A percentile compares a stretch with the other conserved stretches of the same genome.
Evolutionary conservation across 1,284 basidiomycete genomes (phyloP).

Genomic region (Trichosporon inkin): DNA sequence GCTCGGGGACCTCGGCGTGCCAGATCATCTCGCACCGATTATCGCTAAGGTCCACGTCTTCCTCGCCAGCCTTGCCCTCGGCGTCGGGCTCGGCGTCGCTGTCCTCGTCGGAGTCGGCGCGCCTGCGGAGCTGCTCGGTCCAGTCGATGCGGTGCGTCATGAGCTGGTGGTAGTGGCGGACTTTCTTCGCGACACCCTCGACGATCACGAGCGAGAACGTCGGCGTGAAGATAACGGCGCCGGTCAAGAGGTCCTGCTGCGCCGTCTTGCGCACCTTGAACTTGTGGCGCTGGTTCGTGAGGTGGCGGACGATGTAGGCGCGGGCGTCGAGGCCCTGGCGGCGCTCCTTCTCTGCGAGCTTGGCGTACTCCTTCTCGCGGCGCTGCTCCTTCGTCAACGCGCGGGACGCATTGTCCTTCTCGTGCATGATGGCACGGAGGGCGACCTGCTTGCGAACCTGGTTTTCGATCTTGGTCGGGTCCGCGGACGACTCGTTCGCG

Average conservation of each 20-base stretch:
- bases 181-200: slow-evolving; percentile 81
- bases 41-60: slow-evolving; percentile 60
- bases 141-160: slow-evolving; percentile 88
- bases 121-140: slow-evolving; percentile 82
- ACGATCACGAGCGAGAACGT: slow-evolving; percentile 86
- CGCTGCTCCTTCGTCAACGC: slow-evolving; percentile 88
- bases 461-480: slow-evolving; percentile 93
- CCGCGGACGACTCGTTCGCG: slow-evolving; percentile 91
- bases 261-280: slow-evolving; percentile 97
- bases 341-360: slow-evolving; percentile 79
- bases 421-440: slow-evolving; percentile 79
- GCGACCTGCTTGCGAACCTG: slow-evolving; percentile 89
- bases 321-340: slow-evolving; percentile 73
- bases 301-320: slow-evolving; percentile 84
- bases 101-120: slow-evolving; percentile 62
- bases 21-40: slow-evolving; percentile 90
- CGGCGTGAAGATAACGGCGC: slow-evolving; percentile 83
- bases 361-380: slow-evolving; percentile 75
- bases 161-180: slow-evolving; percentile 82
- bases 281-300: slow-evolving; percentile 86
- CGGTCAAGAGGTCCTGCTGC: slow-evolving; percentile 80
- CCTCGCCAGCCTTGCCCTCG: slow-evolving; percentile 27
- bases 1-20: slow-evolving; percentile 83
- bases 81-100: slow-evolving; percentile 27
- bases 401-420: slow-evolving; percentile 83